Percentiles rank a stretch among this genome's conserved stretches.
phyloP scores from a whole-genome alignment of 495 filamentous ascomycete genomes.

The Trichoderma orchidacearum region DNA sequence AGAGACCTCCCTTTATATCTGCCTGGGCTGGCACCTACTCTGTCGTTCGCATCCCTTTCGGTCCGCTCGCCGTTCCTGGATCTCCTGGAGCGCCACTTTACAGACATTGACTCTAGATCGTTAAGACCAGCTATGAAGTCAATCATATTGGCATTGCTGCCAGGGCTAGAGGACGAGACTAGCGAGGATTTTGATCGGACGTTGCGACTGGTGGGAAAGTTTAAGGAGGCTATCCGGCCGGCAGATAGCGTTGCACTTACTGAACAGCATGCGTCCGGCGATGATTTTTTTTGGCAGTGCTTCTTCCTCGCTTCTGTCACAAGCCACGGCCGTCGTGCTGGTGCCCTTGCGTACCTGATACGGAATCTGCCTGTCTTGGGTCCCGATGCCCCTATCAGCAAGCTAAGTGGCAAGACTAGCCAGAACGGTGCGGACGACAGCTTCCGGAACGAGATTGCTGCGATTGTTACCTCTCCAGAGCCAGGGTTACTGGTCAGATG shows the following conservation, averaged over 20 bases:
- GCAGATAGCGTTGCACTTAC: slow-evolving; percentile 30
- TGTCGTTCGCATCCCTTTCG: slow-evolving; percentile 87
- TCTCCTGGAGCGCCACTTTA: slow-evolving; percentile 67
- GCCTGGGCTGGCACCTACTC: slow-evolving; percentile 71
- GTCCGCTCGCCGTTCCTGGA: slow-evolving; percentile 73
- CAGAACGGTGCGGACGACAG: slow-evolving; percentile 13
- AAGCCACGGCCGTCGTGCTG: slow-evolving; percentile 66
- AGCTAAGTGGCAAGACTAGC: background rate
- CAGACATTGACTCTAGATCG: slow-evolving; percentile 51
- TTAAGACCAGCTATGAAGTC: slow-evolving; percentile 82
- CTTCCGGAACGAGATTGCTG: slow-evolving; percentile 38
- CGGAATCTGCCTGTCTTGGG: slow-evolving; percentile 68
- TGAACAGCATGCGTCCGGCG: slow-evolving; percentile 43
- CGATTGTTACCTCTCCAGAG: slow-evolving; percentile 79
- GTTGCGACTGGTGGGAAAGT: slow-evolving; percentile 58
- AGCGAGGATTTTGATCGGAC: slow-evolving; percentile 94
- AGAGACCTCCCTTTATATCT: slow-evolving; percentile 76
- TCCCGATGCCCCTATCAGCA: background rate
- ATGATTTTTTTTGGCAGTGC: slow-evolving; percentile 97
- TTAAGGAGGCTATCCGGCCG: slow-evolving; percentile 53
- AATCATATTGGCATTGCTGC: slow-evolving; percentile 70
- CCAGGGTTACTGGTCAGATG: slow-evolving; percentile 81
- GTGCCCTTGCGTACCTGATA: slow-evolving; percentile 71
- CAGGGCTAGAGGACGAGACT: slow-evolving; percentile 88
- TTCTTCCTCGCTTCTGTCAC: slow-evolving; percentile 91